Conservation (phyloP, 2,329 filamentous ascomycete species). For the Dothiorella sarmentorum region DNA sequence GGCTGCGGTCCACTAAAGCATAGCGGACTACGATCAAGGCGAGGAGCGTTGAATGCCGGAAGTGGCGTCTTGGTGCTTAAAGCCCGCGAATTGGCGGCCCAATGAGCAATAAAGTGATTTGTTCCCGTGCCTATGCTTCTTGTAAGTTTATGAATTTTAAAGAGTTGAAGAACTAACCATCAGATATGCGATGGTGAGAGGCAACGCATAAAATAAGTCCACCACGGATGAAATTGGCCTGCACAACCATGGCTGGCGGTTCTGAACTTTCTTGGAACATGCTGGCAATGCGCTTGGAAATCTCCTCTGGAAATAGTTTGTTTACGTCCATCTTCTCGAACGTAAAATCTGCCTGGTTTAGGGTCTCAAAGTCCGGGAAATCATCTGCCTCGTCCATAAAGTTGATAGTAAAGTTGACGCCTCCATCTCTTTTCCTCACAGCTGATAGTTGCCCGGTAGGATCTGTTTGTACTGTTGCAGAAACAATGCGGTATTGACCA, state of each 20-base stretch:
- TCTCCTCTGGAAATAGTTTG: constrained; percentile 13
- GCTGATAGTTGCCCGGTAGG: constrained; percentile 22
- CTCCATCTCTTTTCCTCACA: constrained; percentile 19
- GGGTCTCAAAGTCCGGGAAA: constrained; percentile 20
- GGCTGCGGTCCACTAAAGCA: not conserved
- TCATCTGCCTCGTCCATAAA: constrained; percentile 20
- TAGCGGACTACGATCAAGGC: constrained; percentile 13
- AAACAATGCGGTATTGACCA: constrained; percentile 21
- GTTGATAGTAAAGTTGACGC: constrained; percentile 18
- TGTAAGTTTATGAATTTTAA: not conserved
- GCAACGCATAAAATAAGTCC: constrained; percentile 29
- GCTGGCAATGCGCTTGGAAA: constrained; percentile 9
- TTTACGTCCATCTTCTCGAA: constrained; percentile 7
- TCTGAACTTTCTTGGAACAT: constrained; percentile 1
- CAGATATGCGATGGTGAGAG: constrained; percentile 26
- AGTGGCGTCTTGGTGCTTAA: constrained; percentile 20
- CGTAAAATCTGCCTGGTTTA: constrained; percentile 23
- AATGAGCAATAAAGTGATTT: constrained; percentile 27
- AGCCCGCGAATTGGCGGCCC: constrained; percentile 26
- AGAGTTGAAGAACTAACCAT: constrained; percentile 16
- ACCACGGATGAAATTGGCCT: constrained; percentile 29
- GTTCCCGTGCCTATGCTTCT: constrained; percentile 23
- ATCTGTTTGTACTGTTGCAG: constrained; percentile 21
- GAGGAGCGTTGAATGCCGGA: constrained; percentile 6
- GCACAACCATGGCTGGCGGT: constrained; percentile 21